Evolutionary conservation across 441 rosid genomes (phyloP).

Genomic region (Lepidium campestre): DNA sequence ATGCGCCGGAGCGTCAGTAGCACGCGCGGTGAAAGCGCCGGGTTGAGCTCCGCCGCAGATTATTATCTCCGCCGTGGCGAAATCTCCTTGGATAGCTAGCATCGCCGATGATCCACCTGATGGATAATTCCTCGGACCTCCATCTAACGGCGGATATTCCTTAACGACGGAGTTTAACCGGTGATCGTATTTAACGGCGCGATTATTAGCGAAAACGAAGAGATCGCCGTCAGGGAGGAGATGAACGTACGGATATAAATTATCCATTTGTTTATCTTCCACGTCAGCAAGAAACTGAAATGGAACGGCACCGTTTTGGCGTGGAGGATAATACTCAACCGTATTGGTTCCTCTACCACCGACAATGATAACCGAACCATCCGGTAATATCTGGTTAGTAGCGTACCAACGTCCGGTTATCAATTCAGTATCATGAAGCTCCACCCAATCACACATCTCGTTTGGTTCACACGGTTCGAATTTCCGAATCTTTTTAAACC

Average conservation of each 20-base stretch:
- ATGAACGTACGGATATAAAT: constrained; percentile 63
- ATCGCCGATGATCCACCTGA: constrained; percentile 65
- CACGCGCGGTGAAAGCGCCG: constrained; percentile 45
- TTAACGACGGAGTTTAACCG: constrained; percentile 28
- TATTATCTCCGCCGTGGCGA: constrained; percentile 42
- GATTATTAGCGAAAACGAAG: constrained; percentile 61
- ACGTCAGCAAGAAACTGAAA: constrained; percentile 51
- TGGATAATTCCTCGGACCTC: constrained; percentile 67
- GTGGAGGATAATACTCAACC: constrained; percentile 58
- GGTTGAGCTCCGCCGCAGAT: constrained; percentile 62
- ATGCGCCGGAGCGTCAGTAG: constrained; percentile 45
- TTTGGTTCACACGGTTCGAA: constrained; percentile 46
- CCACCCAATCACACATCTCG: constrained; percentile 57
- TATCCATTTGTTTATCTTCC: constrained; percentile 60
- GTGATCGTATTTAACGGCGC: constrained; percentile 51
- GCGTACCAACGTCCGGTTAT: constrained; percentile 56
- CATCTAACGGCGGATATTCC: constrained; percentile 45
- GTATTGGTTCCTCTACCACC: constrained; percentile 56
- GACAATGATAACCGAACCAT: constrained; percentile 56
- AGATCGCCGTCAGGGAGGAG: constrained; percentile 57
- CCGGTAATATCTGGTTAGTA: constrained; percentile 58
- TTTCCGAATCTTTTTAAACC: constrained; percentile 43
- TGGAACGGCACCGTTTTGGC: constrained; percentile 35
- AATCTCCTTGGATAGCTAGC: constrained; percentile 49
- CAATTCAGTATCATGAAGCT: constrained; percentile 40